These are phyloP conservation scores for Hypoxylon sp. DNA, from an alignment of 2,329 filamentous ascomycete genomes.

Conservation along the genomic window DNA sequence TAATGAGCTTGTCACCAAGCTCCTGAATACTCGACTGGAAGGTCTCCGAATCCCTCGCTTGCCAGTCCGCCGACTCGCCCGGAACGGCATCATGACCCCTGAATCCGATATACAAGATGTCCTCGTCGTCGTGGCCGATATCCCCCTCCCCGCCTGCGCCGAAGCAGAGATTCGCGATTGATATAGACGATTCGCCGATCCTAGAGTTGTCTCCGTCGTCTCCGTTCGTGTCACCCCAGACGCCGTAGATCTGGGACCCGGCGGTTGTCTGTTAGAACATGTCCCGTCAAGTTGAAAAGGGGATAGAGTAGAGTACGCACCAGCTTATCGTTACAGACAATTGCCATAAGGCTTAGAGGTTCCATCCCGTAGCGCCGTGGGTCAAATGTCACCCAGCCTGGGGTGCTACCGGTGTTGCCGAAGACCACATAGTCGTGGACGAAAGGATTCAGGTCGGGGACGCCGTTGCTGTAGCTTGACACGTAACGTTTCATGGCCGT, in stretches of 20 bases:
- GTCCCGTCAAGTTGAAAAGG: background rate
- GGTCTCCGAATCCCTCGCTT: background rate
- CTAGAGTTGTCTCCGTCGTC: constrained; percentile 50
- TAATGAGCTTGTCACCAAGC: constrained; percentile 12
- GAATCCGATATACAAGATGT: constrained; percentile 21
- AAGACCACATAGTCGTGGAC: constrained; percentile 58
- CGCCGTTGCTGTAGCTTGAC: constrained; percentile 48
- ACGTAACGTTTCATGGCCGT: constrained; percentile 58
- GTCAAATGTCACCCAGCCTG: constrained; percentile 35
- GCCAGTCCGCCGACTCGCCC: constrained; percentile 2
- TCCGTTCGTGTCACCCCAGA: constrained; percentile 65
- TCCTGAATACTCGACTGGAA: constrained; percentile 15
- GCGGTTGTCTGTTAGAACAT: background rate
- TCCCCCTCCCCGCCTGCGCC: constrained; percentile 12
- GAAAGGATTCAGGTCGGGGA: constrained; percentile 53
- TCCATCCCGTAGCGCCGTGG: constrained; percentile 49
- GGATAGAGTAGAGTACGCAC: too few species aligned
- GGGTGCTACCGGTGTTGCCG: constrained; percentile 49
- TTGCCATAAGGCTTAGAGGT: constrained; percentile 57
- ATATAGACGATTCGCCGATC: constrained; percentile 59
- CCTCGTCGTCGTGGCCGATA: constrained; percentile 10
- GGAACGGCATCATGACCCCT: constrained; percentile 8
- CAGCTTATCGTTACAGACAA: constrained; percentile 56
- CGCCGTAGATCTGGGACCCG: constrained; percentile 57
- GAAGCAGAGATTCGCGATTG: constrained; percentile 58